These are phyloP conservation scores for Candida yuanshanica DNA, from an alignment of 805 yeast species.

Conservation along the genomic window DNA sequence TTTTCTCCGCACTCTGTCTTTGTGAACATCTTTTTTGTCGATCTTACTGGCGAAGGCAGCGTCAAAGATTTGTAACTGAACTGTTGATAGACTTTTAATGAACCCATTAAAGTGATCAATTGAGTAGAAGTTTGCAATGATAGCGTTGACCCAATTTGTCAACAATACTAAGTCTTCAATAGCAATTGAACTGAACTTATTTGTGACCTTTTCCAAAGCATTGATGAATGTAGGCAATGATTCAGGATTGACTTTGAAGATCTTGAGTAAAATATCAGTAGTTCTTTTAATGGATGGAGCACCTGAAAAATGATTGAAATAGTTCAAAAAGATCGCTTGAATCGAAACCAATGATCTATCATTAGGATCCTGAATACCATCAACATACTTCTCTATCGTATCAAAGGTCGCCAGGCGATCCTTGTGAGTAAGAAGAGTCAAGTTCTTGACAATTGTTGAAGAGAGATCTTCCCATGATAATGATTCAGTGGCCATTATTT, in stretches of 20 bases:
- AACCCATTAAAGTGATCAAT: constrained; percentile 23
- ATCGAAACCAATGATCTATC: constrained; percentile 13
- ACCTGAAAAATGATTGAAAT: constrained; percentile 13
- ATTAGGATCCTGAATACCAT: constrained; percentile 1
- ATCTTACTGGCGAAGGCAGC: constrained; percentile 12
- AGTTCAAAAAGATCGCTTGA: constrained; percentile 15
- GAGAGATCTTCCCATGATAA: constrained; percentile 18
- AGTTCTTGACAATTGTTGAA: constrained; percentile 16
- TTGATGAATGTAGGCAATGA: constrained; percentile 9
- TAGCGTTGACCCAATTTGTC: constrained; percentile 48
- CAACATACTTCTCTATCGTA: constrained; percentile 6
- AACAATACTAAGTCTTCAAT: constrained; percentile 50
- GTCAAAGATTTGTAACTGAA: constrained; percentile 28
- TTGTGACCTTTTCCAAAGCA: constrained; percentile 27
- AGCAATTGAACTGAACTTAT: constrained; percentile 37
- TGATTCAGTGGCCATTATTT: constrained; percentile 5
- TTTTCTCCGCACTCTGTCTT: constrained; percentile 32
- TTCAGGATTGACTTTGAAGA: constrained; percentile 8
- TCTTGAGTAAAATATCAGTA: constrained; percentile 10
- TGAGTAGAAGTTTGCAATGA: constrained; percentile 26
- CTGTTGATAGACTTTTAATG: constrained; percentile 28
- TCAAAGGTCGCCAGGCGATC: constrained; percentile 20
- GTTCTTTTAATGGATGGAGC: constrained; percentile 6
- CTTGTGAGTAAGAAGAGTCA: constrained; percentile 16
- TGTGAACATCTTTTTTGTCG: constrained; percentile 32